Conservation (phyloP, 2,329 filamentous ascomycete species). For the Calonectria leucothoes region DNA sequence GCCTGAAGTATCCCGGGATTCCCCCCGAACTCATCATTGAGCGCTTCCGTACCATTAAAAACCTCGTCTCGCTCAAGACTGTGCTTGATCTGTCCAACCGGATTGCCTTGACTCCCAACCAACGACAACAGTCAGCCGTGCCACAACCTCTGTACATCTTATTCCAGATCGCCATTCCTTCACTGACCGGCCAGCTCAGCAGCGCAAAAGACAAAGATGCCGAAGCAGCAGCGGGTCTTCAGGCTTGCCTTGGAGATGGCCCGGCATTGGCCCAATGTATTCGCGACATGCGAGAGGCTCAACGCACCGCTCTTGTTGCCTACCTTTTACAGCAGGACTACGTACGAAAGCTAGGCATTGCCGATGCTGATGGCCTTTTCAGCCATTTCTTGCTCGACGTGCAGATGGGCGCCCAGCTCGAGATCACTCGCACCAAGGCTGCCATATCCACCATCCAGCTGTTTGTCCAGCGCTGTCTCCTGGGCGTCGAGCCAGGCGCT, state of each 20-base stretch:
- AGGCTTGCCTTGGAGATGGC: not conserved
- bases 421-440: not conserved
- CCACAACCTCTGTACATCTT: no score
- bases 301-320: not conserved
- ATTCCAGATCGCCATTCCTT: no score
- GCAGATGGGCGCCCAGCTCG: not conserved
- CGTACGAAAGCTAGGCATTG: not conserved
- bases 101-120: no score
- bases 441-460: not conserved
- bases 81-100: no score
- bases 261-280: not conserved
- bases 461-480: not conserved
- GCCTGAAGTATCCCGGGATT: no score
- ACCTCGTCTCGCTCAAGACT: no score
- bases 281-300: not conserved
- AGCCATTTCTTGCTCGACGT: not conserved
- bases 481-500: not conserved
- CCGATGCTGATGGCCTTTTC: not conserved
- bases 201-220: no score
- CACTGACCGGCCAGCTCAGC: no score
- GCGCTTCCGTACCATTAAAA: no score
- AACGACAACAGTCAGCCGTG: no score
- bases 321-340: not conserved
- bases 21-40: no score
- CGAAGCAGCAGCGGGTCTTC: no score